Evolutionary conservation across 768 basidiomycete species (phyloP).

Genomic region (Xerocomus brunneocitrinus): DNA sequence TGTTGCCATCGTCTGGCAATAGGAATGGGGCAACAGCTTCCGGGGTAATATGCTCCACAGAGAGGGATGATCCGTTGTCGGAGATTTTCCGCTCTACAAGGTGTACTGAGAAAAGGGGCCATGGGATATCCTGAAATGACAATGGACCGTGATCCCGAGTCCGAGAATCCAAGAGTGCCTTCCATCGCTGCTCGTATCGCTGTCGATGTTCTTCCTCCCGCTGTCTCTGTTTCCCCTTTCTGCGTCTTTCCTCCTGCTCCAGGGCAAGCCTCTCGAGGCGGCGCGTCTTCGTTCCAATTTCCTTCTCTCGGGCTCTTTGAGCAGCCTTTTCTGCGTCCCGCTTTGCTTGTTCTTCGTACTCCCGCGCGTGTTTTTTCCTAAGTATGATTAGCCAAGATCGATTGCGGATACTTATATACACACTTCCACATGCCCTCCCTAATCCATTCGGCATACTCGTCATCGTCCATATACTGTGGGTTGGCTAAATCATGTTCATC

Average conservation of each 20-base stretch:
- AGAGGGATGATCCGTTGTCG: conserved; percentile 13
- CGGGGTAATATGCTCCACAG: conserved; percentile 48
- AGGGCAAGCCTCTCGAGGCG: conserved; percentile 48
- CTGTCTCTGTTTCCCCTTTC: conserved; percentile 43
- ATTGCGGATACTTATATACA: conserved; percentile 18
- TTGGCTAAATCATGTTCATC: conserved; percentile 41
- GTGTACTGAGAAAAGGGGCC: conserved; percentile 51
- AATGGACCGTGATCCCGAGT: conserved; percentile 30
- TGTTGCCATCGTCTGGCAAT: conserved; percentile 28
- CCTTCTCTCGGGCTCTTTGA: conserved; percentile 50
- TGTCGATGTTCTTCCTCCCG: conserved; percentile 44
- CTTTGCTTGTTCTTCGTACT: conserved; percentile 58
- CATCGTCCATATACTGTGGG: conserved; percentile 64
- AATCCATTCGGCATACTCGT: conserved; percentile 87
- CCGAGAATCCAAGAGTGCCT: conserved; percentile 37
- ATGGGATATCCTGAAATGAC: conserved; percentile 61
- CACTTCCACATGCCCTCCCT: conserved; percentile 82
- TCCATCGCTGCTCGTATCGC: conserved; percentile 58
- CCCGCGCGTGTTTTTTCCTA: conserved; percentile 65
- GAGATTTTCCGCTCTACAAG: conserved; percentile 14
- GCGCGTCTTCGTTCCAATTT: conserved; percentile 48
- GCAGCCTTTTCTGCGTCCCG: conserved; percentile 51
- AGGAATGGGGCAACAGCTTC: conserved; percentile 58
- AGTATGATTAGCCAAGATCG: conserved; percentile 2
- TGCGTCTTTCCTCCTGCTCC: conserved; percentile 47